Evolutionary conservation across 2,329 filamentous ascomycete species (phyloP).

Genomic region (Aureobasidium sp.): DNA sequence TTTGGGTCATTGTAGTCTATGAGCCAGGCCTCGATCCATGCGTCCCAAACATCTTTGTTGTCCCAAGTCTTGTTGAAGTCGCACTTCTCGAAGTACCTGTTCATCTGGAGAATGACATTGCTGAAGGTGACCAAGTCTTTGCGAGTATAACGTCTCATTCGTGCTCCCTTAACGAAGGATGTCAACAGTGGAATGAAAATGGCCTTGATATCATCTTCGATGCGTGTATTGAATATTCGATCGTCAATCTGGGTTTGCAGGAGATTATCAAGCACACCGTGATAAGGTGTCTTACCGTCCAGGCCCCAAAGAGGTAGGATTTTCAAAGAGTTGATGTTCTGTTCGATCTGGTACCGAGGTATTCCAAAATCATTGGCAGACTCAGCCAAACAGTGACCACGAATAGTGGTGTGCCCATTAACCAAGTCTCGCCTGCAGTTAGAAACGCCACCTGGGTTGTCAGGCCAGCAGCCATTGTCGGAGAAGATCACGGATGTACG

Average conservation of each 20-base stretch:
- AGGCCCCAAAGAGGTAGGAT: slow-evolving; percentile 47
- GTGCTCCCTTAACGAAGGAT: slow-evolving; percentile 41
- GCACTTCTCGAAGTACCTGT: slow-evolving; percentile 42
- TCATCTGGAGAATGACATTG: slow-evolving; percentile 40
- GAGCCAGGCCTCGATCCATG: slow-evolving; percentile 41
- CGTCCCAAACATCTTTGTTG: slow-evolving; percentile 34
- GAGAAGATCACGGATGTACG: slow-evolving; percentile 44
- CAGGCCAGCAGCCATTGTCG: slow-evolving; percentile 46
- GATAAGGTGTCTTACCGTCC: slow-evolving; percentile 43
- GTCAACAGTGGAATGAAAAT: slow-evolving; percentile 46
- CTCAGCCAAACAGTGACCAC: slow-evolving; percentile 47
- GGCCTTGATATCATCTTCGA: slow-evolving; percentile 39
- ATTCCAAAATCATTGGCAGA: slow-evolving; percentile 48
- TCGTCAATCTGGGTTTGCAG: slow-evolving; percentile 43
- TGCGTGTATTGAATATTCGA: slow-evolving; percentile 32
- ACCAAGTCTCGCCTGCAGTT: slow-evolving; percentile 48
- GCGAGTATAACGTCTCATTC: slow-evolving; percentile 35
- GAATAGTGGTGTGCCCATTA: slow-evolving; percentile 44
- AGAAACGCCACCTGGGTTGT: slow-evolving; percentile 46
- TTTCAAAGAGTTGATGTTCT: slow-evolving; percentile 46
- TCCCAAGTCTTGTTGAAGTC: slow-evolving; percentile 42
- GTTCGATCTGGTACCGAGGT: slow-evolving; percentile 47
- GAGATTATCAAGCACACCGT: slow-evolving; percentile 46
- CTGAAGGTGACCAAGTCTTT: slow-evolving; percentile 37
- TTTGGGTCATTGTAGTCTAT: slow-evolving; percentile 33